Base-by-base conservation (phyloP, 176 grass and related monocot species). In the Saccharum officinarum region DNA sequence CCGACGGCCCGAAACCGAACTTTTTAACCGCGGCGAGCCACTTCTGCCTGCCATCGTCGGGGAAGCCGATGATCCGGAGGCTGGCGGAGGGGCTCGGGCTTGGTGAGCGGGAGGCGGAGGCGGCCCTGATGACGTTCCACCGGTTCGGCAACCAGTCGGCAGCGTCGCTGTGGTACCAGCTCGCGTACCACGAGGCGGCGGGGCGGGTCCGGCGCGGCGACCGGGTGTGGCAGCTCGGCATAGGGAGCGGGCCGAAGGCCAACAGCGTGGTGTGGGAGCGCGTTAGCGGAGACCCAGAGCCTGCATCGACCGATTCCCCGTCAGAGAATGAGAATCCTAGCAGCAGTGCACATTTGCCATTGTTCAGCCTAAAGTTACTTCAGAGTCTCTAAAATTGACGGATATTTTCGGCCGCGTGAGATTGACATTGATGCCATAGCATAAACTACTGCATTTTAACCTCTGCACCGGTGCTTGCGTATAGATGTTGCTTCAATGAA, bases 91-190 rank as follows among this genome's bases (percentile, higher is more conserved):
- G 88, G 37, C 87, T 95, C 12, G 86, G 86, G 44, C 57, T 91
- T 3, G 66, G 79, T 2, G 94, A 87, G 71, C 54, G 9, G 41
- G 91, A 88, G 70, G 64, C 86, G 38, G 94, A 95, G 86, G 88
- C 91, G 52, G 88, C 87, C 28, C 75, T 93, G 18, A 84, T 77
- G 77, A 83, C 91, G 75, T 93, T 96, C 79, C 91, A 91, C 81
- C 86, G 89, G 69, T 96, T 86, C 79, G 94, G 94, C 2, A 96
- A 96, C 91, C 91, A 93, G 84, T 91, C 94, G 34, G 82, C 88
- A 15, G 68, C 94, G 61, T 96, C 91, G 61, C 83, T 93, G 65
- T 96, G 91, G 94, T 93, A 95, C 72, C 91, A 95, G 82, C 41
- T 95, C 49, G 91, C 75, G 16, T 95, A 91, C 84, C 33, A 78